Conservation (phyloP, 1,284 basidiomycete species). For the Rhodotorula sp. region DNA sequence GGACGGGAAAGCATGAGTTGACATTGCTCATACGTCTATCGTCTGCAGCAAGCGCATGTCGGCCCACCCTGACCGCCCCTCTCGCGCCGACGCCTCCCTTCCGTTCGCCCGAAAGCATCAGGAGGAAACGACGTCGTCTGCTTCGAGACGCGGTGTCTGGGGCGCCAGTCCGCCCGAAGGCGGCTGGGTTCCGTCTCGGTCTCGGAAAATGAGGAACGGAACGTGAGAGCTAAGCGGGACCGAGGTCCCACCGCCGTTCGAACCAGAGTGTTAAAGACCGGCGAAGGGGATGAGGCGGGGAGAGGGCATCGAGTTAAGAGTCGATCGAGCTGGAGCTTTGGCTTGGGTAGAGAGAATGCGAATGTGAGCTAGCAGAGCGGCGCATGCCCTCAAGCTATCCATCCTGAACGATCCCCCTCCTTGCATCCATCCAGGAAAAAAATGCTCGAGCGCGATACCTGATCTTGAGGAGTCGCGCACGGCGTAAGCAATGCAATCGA, state of each 20-base stretch:
- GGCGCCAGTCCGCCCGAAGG: not conserved
- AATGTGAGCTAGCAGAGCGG: too few species aligned
- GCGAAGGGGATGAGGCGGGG: not conserved
- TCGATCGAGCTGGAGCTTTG: too few species aligned
- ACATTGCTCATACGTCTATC: not conserved
- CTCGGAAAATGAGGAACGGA: constrained; percentile 20
- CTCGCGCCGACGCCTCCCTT: not conserved
- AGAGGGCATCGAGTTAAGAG: too few species aligned
- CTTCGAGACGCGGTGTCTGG: not conserved
- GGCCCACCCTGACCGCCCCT: not conserved
- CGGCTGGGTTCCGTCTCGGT: constrained; percentile 12
- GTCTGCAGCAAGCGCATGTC: not conserved
- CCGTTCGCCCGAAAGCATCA: not conserved
- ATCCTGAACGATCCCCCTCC: too few species aligned
- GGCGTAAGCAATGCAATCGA: too few species aligned
- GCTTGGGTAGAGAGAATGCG: not conserved
- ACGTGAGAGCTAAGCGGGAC: constrained; percentile 4
- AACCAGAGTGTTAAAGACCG: constrained; percentile 30
- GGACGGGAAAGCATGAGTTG: not conserved
- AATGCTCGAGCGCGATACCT: too few species aligned
- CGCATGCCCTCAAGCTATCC: too few species aligned
- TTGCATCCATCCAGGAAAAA: too few species aligned
- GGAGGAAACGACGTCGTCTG: not conserved
- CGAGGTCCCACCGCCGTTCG: not conserved
- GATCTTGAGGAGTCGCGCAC: too few species aligned